phyloP scores from a whole-genome alignment of 2,329 filamentous ascomycete genomes.

The Penicillium brasilianum region DNA sequence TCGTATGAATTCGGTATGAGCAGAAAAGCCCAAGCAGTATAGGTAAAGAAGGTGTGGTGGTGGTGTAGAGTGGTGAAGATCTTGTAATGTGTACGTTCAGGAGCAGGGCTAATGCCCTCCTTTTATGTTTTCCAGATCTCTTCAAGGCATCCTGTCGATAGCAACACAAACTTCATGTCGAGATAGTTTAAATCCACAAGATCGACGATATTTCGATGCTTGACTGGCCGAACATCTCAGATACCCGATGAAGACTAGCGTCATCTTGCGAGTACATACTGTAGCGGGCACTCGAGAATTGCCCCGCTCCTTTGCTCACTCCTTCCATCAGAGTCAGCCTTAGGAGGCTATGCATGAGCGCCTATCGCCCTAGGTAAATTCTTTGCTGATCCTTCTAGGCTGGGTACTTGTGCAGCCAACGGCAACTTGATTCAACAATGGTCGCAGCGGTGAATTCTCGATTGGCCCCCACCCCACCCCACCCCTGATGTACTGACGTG shows the following conservation, averaged over 20 bases:
- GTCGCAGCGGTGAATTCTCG: not conserved
- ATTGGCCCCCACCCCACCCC: not conserved
- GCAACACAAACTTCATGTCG: not conserved
- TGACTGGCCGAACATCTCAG: slow-evolving; percentile 6
- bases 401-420: not conserved
- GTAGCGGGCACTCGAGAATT: not conserved
- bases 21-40: not conserved
- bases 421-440: not conserved
- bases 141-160: not conserved
- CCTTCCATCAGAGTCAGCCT: not conserved
- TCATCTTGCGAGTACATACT: not conserved
- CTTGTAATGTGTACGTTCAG: not conserved
- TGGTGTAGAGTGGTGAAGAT: not conserved
- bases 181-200: not conserved
- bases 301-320: not conserved
- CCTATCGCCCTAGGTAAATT: not conserved
- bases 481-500: not conserved
- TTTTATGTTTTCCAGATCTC: not conserved
- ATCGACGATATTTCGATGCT: not conserved
- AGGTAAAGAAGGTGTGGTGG: not conserved
- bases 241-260: slow-evolving; percentile 4
- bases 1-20: not conserved
- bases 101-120: not conserved
- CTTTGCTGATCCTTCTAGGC: not conserved
- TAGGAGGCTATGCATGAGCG: not conserved